Evolutionary conservation across 805 yeast genomes (phyloP).

Genomic region (Lipomyces oligophaga): DNA sequence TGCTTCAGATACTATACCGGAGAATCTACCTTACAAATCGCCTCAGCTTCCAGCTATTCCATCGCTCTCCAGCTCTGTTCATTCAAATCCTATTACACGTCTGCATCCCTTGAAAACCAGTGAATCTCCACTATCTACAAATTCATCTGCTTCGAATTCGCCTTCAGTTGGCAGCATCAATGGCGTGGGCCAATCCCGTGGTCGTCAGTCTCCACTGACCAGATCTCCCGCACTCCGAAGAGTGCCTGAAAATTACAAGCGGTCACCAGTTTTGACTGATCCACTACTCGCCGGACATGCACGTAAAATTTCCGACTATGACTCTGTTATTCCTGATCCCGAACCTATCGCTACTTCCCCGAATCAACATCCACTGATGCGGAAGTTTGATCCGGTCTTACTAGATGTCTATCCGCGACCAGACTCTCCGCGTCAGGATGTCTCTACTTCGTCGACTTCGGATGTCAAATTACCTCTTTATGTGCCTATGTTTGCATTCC

Average conservation of each 20-base stretch:
- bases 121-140: neutral
- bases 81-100: neutral
- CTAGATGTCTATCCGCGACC: slow-evolving; percentile 21
- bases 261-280: slow-evolving; percentile 5
- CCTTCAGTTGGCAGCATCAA: too few species aligned
- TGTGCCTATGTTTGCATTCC: slow-evolving; percentile 30
- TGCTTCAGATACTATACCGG: slow-evolving; percentile 5
- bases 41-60: neutral
- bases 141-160: slow-evolving; percentile 1
- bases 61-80: neutral
- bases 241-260: neutral
- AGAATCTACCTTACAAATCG: neutral
- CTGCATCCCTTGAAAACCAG: neutral
- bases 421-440: slow-evolving; percentile 5
- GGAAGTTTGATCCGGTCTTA: slow-evolving; percentile 24
- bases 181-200: too few species aligned
- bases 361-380: slow-evolving; percentile 21
- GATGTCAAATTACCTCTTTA: slow-evolving; percentile 24
- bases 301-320: slow-evolving; percentile 21
- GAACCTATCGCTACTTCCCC: slow-evolving; percentile 19
- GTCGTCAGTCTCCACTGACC: slow-evolving; percentile 16
- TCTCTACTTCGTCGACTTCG: too few species aligned
- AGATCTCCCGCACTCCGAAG: slow-evolving; percentile 14
- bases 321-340: slow-evolving; percentile 24
- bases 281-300: slow-evolving; percentile 14